A percentile compares a stretch with the other conserved stretches of the same genome.
These are phyloP conservation scores for Verticillium tricorpus DNA, from an alignment of 2,329 filamentous ascomycete species.

Conservation along the genomic window DNA sequence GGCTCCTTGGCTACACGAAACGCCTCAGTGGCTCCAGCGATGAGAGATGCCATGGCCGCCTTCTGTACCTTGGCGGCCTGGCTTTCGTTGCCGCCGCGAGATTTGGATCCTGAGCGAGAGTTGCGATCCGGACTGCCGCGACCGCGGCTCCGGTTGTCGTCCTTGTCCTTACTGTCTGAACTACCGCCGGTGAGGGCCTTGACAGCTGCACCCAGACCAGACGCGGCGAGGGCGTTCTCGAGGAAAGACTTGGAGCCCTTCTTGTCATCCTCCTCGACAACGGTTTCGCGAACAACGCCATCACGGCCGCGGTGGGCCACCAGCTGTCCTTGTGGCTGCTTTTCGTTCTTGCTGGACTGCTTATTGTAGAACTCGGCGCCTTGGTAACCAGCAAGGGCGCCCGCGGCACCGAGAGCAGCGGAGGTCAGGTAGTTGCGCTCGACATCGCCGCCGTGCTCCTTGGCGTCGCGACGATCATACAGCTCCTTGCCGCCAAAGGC, in stretches of 20 bases:
- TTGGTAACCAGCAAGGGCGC: slow-evolving; percentile 59
- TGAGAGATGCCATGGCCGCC: slow-evolving; percentile 83
- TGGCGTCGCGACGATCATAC: slow-evolving; percentile 58
- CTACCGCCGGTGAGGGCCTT: slow-evolving; percentile 52
- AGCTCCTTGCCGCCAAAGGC: slow-evolving; percentile 64
- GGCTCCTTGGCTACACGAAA: slow-evolving; percentile 87
- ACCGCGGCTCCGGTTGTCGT: slow-evolving; percentile 13
- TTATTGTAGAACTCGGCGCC: slow-evolving; percentile 61
- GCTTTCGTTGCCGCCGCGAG: slow-evolving; percentile 38
- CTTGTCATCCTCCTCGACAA: slow-evolving; percentile 48
- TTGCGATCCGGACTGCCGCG: slow-evolving; percentile 31
- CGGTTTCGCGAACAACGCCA: slow-evolving; percentile 48
- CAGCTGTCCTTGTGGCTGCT: slow-evolving; percentile 41
- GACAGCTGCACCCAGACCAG: slow-evolving; percentile 56
- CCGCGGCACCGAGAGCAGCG: slow-evolving; percentile 58
- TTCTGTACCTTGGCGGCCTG: slow-evolving; percentile 74
- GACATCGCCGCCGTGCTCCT: slow-evolving; percentile 42
- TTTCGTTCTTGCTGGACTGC: slow-evolving; percentile 49
- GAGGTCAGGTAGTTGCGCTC: slow-evolving; percentile 56
- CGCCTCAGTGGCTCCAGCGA: slow-evolving; percentile 87
- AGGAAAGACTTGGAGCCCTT: slow-evolving; percentile 62
- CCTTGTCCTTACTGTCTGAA: slow-evolving; percentile 35
- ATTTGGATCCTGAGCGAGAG: slow-evolving; percentile 44
- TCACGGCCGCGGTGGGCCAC: slow-evolving; percentile 50
- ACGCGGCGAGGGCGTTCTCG: slow-evolving; percentile 57